Base-by-base conservation (phyloP, 2,329 filamentous ascomycete species). In the Venturia asperata region DNA sequence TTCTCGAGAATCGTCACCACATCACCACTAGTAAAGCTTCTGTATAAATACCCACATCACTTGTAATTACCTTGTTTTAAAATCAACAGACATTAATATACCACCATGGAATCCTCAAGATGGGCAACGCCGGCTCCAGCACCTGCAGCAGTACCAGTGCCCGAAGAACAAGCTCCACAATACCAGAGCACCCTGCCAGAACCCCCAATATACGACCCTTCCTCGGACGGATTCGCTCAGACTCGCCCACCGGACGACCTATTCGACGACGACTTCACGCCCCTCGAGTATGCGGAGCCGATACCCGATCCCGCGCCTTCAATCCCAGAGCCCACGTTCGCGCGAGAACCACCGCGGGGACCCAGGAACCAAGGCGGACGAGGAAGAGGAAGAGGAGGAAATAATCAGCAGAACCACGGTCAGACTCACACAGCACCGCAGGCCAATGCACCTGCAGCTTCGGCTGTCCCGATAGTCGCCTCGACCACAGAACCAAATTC, bases 211-310 rank as follows among this genome's bases (percentile, higher is more conserved):
- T 37, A 58, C 6, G 64, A 65, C 21, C 55, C 11, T 1, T 62
- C 43, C 11, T 15, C 49, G 37, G 79, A 80, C 64, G 76, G 80
- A 34, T 79, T 80, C 61, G 79, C 80, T 69, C 79, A 81, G 66
- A 79, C 80, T 0, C 78, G 79, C n/a, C 75, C 77, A 47, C 77
- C 78, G 52, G 80, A 82, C 67, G 79, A 82, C 67, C 73, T 81
- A 5, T 77, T 77, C 71, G 79, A 79, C 69, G 79, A 82, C 65
- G 80, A 81, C 69, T 80, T 81, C 67, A 80, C 75, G 9, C 79
- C 79, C 13, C 74, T 79, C 9, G 71, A 77, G 43, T 74, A 80
- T 62, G 70, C 67, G 72, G 74, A 30, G 68, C 69, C 49, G 70
- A 71, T 39, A 73, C 52, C 37, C 21, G 64, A 62, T 21, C 64